Conservation (phyloP, 306 rosid species). For the Psophocarpus tetragonolobus region DNA sequence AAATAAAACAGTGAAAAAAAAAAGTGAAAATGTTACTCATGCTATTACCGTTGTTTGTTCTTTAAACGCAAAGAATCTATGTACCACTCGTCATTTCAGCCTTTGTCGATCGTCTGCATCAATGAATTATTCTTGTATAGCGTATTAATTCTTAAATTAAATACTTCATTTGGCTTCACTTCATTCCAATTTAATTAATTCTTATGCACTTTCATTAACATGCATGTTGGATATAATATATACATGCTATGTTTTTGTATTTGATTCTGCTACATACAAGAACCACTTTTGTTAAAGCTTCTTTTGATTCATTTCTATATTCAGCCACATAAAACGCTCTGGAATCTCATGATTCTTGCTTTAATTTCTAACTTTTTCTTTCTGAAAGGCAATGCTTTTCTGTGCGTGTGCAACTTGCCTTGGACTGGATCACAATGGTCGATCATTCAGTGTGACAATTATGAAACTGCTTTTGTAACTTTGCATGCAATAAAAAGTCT, state of each 20-base stretch:
- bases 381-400: neutral
- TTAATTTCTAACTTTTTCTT: conserved; percentile 15
- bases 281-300: conserved; percentile 16
- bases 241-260: neutral
- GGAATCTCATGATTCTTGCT: conserved; percentile 7
- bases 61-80: neutral
- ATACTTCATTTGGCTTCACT: neutral
- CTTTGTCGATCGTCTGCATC: neutral
- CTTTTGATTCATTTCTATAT: conserved; percentile 19
- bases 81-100: conserved; percentile 1
- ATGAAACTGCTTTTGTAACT: neutral
- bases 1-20: neutral
- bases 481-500: conserved; percentile 10
- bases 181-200: neutral
- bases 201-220: neutral
- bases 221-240: no score
- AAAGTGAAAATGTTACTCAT: neutral
- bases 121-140: neutral
- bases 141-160: neutral
- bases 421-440: conserved; percentile 6
- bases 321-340: neutral
- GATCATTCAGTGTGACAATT: neutral
- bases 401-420: neutral
- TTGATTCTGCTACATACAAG: neutral
- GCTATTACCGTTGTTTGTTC: neutral